Conservation (phyloP, 129 eudicot species). For the Saposhnikovia divaricata region DNA sequence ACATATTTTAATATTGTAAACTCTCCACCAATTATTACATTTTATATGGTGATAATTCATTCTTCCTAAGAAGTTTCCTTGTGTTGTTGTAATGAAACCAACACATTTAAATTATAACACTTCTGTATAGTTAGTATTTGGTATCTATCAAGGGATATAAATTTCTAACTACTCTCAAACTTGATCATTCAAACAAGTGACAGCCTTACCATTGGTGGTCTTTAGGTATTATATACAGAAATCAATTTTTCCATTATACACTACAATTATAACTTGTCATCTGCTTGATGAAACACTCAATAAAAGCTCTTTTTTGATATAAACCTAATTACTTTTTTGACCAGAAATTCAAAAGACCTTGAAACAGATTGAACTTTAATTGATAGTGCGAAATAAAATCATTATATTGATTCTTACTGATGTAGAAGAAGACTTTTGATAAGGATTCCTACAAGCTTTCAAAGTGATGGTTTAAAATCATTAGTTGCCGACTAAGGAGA, state of each 20-base stretch:
- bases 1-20: too few species aligned
- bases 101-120: too few species aligned
- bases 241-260: neutral
- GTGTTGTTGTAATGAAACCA: too few species aligned
- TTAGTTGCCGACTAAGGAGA: neutral
- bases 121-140: neutral
- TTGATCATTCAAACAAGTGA: neutral
- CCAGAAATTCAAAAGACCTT: neutral
- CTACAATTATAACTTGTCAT: neutral
- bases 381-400: too few species aligned
- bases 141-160: neutral
- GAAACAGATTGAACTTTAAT: neutral
- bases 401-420: neutral
- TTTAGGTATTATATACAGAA: too few species aligned
- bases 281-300: neutral
- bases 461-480: neutral
- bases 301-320: too few species aligned
- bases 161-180: neutral
- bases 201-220: neutral
- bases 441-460: neutral
- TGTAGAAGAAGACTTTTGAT: neutral
- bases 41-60: too few species aligned
- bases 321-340: too few species aligned
- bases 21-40: neutral
- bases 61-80: too few species aligned